phyloP scores from a whole-genome alignment of 1,284 basidiomycete species.

The Trichosporon sp. region DNA sequence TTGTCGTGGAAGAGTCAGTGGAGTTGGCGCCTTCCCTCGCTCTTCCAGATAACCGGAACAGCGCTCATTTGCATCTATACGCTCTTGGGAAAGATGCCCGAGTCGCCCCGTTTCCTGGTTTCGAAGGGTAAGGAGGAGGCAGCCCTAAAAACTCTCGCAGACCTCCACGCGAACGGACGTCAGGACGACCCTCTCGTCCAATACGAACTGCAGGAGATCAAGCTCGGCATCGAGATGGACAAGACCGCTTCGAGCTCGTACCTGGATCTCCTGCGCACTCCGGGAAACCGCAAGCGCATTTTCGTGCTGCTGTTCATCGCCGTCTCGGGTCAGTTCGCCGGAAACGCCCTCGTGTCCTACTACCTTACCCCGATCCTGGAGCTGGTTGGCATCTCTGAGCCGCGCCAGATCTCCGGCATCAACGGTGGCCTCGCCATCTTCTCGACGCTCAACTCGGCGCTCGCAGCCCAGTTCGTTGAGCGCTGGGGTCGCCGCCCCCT shows the following conservation, averaged over 20 bases:
- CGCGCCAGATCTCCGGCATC: slow-evolving; percentile 60
- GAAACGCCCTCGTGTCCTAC: slow-evolving; percentile 62
- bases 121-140: slow-evolving; percentile 55
- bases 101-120: slow-evolving; percentile 59
- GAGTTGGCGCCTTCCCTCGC: slow-evolving; percentile 56
- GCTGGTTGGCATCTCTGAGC: slow-evolving; percentile 63
- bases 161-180: slow-evolving; percentile 35
- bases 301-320: slow-evolving; percentile 55
- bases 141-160: slow-evolving; percentile 52
- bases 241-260: slow-evolving; percentile 4
- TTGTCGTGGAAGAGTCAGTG: slow-evolving; percentile 16
- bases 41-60: slow-evolving; percentile 57
- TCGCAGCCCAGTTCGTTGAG: slow-evolving; percentile 32
- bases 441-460: slow-evolving; percentile 32
- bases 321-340: slow-evolving; percentile 57
- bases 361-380: slow-evolving; percentile 67
- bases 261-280: slow-evolving; percentile 34
- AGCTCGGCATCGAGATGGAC: slow-evolving; percentile 4
- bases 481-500: slow-evolving; percentile 29
- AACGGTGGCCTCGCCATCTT: slow-evolving; percentile 59
- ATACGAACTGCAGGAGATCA: slow-evolving; percentile 49
- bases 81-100: slow-evolving; percentile 53
- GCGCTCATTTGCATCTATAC: slow-evolving; percentile 28
- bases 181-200: slow-evolving; percentile 17
- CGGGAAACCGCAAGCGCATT: slow-evolving; percentile 51